A percentile compares a stretch with the other conserved stretches of the same genome.
phyloP scores from a whole-genome alignment of 176 grass and related monocot genomes.

The sorghum (Sorghum bicolor) region Sorghum_bicolor_NCBIv3 NC_012871.2:66858001-66858500 shows the following conservation, averaged over 20 bases:
- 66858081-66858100: background rate
- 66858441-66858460: too few species aligned
- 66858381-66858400: background rate
- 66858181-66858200: too few species aligned
- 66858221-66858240: background rate
- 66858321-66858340: background rate
- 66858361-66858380: background rate
- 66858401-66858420: background rate
- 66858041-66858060: background rate
- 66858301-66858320: conserved; percentile 5
- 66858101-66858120: background rate
- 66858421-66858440: too few species aligned
- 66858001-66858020: too few species aligned
- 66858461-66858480: too few species aligned
- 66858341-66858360: background rate
- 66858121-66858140: too few species aligned
- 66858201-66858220: background rate
- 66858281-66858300: background rate
- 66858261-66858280: background rate
- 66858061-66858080: background rate
- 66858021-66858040: too few species aligned
- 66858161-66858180: background rate
- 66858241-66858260: background rate
- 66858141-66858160: too few species aligned
- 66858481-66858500: too few species aligned